Percentiles rank a stretch among this genome's conserved stretches.
phyloP scores from a whole-genome alignment of 2,329 filamentous ascomycete species.

The Colletotrichum lupini region DNA sequence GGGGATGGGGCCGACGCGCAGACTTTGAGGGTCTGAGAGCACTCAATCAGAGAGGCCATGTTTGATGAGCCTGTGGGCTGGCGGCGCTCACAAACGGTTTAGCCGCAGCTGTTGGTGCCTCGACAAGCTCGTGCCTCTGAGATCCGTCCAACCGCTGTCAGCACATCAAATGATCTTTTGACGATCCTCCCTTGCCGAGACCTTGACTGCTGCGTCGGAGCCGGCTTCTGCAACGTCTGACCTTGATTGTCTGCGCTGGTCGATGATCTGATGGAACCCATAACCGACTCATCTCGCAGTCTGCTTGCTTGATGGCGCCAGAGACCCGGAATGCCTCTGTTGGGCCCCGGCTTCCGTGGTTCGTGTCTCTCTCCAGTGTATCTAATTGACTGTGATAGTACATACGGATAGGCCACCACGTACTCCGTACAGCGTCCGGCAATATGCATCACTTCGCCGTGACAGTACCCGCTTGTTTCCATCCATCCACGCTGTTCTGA shows the following conservation, averaged over 20 bases:
- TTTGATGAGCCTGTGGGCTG: conserved; percentile 32
- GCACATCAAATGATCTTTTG: conserved; percentile 31
- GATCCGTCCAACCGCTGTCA: conserved; percentile 29
- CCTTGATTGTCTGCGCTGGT: conserved; percentile 10
- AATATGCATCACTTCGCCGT: conserved; percentile 1
- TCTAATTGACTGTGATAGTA: neutral
- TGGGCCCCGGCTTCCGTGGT: neutral
- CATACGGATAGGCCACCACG: neutral
- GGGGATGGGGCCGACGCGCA: neutral
- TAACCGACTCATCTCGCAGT: neutral
- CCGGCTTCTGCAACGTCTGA: conserved; percentile 29
- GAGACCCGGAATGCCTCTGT: neutral
- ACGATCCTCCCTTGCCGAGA: conserved; percentile 30
- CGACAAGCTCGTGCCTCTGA: conserved; percentile 25
- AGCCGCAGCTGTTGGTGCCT: conserved; percentile 22
- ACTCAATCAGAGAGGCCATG: conserved; percentile 23
- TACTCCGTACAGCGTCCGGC: neutral
- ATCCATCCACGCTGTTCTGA: conserved; percentile 1
- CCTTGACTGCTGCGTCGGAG: conserved; percentile 23
- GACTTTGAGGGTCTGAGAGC: conserved; percentile 18
- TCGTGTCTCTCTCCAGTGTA: neutral
- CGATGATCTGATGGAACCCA: conserved; percentile 19
- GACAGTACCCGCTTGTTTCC: neutral
- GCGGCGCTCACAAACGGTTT: conserved; percentile 26
- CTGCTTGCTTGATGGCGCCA: conserved; percentile 4